phyloP scores from a whole-genome alignment of 345 rosid species.

The Syzygium aromaticum region DNA sequence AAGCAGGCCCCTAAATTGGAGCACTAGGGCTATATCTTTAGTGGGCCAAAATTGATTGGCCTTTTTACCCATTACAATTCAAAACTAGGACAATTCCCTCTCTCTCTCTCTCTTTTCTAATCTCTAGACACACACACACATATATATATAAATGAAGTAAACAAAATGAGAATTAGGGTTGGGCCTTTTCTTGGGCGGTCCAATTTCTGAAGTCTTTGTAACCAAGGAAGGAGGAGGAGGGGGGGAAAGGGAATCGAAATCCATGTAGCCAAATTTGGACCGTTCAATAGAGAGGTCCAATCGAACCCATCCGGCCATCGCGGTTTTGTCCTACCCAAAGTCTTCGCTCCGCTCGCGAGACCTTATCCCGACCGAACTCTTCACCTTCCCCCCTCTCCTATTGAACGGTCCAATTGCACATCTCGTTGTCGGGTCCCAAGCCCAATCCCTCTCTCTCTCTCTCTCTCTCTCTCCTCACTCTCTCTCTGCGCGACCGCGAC shows the following conservation, averaged over 20 bases:
- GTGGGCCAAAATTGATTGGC: not conserved
- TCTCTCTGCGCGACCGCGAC: slow-evolving; percentile 1
- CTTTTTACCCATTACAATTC: not conserved
- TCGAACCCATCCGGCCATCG: no score
- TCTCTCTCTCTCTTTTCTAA: not conserved
- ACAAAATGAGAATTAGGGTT: not conserved
- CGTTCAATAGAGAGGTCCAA: not conserved
- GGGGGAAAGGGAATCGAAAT: not conserved
- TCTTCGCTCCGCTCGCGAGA: no score
- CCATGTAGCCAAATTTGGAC: not conserved
- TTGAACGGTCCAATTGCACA: slow-evolving; percentile 31
- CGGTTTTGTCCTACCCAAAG: not conserved
- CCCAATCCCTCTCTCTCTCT: slow-evolving; percentile 22
- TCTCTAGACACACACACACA: not conserved
- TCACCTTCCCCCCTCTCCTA: no score
- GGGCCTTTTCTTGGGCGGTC: not conserved
- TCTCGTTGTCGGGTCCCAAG: slow-evolving; percentile 34
- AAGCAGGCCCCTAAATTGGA: not conserved
- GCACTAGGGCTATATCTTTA: fast-evolving
- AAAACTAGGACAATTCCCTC: not conserved
- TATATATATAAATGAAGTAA: fast-evolving
- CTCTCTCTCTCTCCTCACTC: not conserved
- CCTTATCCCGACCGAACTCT: not conserved
- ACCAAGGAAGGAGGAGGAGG: not conserved
- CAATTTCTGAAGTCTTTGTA: not conserved